Base-by-base conservation (phyloP, 192 early-diverging fungal species). In the Coemansia sp. region DNA sequence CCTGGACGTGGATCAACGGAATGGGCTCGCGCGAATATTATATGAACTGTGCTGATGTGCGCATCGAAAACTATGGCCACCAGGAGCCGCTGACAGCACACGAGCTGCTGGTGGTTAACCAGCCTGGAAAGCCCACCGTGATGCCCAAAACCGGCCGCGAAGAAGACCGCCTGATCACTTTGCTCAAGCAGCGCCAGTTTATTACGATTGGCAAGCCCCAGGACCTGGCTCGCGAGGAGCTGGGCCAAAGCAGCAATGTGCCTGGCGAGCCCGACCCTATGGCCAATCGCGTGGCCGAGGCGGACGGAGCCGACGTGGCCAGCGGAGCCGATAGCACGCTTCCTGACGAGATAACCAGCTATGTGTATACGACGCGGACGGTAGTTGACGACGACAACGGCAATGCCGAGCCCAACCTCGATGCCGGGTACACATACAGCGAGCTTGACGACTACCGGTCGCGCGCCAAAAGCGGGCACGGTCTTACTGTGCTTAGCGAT, bases 1-100 rank as follows among this genome's bases (percentile, higher is more conserved):
- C 79, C 26, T 86, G 84, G 86, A 55, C 83, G 14, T 88, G 85
- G 84, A 81, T 86, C 71, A 88, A 83, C 31, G 77, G 71, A 11
- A 45, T 81, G 26, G 86, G 83, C 6, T 75, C 81, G 53, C 79
- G 86, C 51, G 82, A 86, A 55, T 80, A 80, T 53, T 88, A 86
- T 68, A 82, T 84, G 76, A 85, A 81, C 74, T 86, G 84, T 40
- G 83, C 82, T 32, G 86, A 88, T 36, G 66, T 88, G 40, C 60
- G 62, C 34, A 83, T 86, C 51, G 55, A 80, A 15, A 70, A 70
- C 63, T 76, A 70, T 41, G 62, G 67, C 17, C 62, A 54, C 28
- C 69, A 72, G 56, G 63, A 64, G 54, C 69, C 69, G 36, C 59
- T 79, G 21, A 68, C 65, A 3, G 75, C 68, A 3, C 75, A 70